Conservation (phyloP, 345 rosid genomes). For the Punica granatum region DNA sequence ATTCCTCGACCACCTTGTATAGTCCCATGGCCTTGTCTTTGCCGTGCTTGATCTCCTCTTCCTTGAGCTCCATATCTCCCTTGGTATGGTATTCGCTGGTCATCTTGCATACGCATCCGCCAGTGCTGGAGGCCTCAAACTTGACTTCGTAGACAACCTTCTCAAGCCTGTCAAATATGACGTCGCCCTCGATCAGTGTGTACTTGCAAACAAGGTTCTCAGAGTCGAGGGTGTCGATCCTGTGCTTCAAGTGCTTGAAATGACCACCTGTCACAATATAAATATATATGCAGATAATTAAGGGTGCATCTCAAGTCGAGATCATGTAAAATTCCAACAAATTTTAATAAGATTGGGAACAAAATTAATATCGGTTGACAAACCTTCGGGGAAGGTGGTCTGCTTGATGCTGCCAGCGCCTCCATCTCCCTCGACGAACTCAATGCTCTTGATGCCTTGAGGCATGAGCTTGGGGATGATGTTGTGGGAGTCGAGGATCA, state of each 20-base stretch:
- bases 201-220: conserved; percentile 6
- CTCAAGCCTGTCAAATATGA: not conserved
- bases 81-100: conserved; percentile 8
- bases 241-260: conserved; percentile 10
- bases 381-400: conserved; percentile 2
- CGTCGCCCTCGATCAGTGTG: conserved; percentile 8
- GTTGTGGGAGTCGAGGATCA: conserved; percentile 6
- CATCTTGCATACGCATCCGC: conserved; percentile 2
- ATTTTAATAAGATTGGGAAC: no score
- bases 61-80: conserved; percentile 9
- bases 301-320: no score
- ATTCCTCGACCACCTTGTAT: conserved; percentile 20
- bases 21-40: conserved; percentile 17
- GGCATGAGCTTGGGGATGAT: conserved; percentile 7
- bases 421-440: conserved; percentile 8
- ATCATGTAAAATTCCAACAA: no score
- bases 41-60: conserved; percentile 11
- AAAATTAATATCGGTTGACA: no score
- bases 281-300: no score
- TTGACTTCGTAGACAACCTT: conserved; percentile 3
- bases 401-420: conserved; percentile 10
- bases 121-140: not conserved
- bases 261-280: not conserved
- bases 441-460: conserved; percentile 7
- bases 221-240: conserved; percentile 1